Base-by-base conservation (phyloP, 345 rosid species). In the Anacardium occidentale region DNA sequence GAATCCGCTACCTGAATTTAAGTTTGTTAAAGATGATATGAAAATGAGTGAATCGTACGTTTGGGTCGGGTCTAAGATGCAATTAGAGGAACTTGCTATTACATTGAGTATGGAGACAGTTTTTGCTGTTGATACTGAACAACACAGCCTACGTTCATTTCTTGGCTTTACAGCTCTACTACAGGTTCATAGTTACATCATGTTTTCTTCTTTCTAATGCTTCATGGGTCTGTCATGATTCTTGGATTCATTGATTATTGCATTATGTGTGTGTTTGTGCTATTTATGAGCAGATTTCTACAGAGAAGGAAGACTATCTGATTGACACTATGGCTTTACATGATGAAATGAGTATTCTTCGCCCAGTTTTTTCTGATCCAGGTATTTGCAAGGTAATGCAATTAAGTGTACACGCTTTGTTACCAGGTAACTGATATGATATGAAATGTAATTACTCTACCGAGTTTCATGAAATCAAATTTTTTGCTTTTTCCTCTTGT, bases 81-180 rank as follows among this genome's bases (percentile, higher is more conserved):
- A 87, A 14, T 77, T 94, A 61, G 82, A 80, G 76, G 90, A 90
- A 65, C 85, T 94, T n/a, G 95, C 86, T 25, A 81, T 82, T 69
- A 69, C 69, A 54, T 80, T 94, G 75, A 79, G 85, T 11, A 77
- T 81, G 73, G 83, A 88, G 69, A 76, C 64, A 14, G 82, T 81
- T 76, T 92, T 94, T 71, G 89, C 83, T 26, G 90, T 92, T 54
- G 98, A 94, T 82, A 94, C 97, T 0, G 98, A 94, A 79, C 98
- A 94, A 66, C 98, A 94, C 77, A 87, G 97, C 76, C 71, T 90
- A 1, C 81, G 89, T 3, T 94, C 98, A 0, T 94, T 88, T 84
- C 88, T 87, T 22, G 97, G 98, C 21, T 89, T 94, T 80, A 94
- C 97, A 18, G 91, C 95, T 83, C 74, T 92, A 2, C 70, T 94